Percentiles rank a stretch among this genome's conserved stretches.
phyloP scores from a whole-genome alignment of 2,329 filamentous ascomycete genomes.

The Fusarium sp. region DNA sequence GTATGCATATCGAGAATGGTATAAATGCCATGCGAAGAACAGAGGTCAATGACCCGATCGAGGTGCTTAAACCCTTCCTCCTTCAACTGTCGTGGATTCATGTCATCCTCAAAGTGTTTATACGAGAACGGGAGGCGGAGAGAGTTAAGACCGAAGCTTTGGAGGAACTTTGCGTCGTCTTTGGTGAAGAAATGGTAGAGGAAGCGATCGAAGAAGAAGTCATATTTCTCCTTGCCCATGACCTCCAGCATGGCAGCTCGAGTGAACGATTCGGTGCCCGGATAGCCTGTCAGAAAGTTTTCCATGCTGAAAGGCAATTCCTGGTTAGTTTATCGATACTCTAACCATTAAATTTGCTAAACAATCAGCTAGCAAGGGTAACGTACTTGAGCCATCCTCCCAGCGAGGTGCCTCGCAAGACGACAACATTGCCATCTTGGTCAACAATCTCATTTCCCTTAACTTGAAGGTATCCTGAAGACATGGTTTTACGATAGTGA shows the following conservation, averaged over 20 bases:
- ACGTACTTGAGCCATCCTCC: background rate
- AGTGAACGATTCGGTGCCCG: background rate
- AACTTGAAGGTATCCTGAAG: background rate
- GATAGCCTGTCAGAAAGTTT: background rate
- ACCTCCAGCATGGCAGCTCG: background rate
- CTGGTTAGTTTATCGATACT: background rate
- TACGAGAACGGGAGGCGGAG: background rate
- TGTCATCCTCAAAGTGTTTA: background rate
- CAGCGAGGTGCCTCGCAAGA: background rate
- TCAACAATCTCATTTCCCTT: background rate
- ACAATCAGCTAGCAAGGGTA: background rate
- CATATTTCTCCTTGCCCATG: background rate
- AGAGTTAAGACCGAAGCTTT: background rate
- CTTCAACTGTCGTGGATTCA: background rate
- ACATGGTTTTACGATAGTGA: background rate
- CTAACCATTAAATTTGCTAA: background rate
- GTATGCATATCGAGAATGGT: background rate
- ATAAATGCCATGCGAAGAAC: background rate
- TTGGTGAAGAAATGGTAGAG: background rate
- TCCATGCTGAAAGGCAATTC: background rate
- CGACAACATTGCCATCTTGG: background rate
- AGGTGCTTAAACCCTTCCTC: background rate
- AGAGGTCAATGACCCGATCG: background rate
- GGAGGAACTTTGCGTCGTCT: background rate
- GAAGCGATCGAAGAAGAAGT: background rate